Evolutionary conservation across 2,329 filamentous ascomycete genomes (phyloP).

Genomic region (Camillea tinctor): DNA sequence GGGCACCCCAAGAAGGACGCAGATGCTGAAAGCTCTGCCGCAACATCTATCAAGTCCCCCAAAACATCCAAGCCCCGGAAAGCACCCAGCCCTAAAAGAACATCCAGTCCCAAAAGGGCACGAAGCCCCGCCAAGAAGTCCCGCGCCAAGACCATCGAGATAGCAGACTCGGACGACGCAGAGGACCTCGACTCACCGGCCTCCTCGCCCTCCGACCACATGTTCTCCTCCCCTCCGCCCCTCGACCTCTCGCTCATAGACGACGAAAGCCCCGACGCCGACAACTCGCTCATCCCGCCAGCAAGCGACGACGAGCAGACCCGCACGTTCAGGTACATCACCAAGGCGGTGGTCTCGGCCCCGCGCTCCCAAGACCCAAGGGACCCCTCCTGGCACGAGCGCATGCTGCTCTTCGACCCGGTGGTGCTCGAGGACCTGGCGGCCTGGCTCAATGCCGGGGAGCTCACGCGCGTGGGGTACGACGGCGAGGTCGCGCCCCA

Average conservation of each 20-base stretch:
- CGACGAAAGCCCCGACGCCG: slow-evolving; percentile 44
- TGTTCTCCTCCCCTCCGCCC: slow-evolving; percentile 44
- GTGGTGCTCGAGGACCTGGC: slow-evolving; percentile 85
- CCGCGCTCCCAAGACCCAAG: slow-evolving; percentile 48
- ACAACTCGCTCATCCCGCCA: slow-evolving; percentile 44
- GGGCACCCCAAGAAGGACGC: slow-evolving; percentile 43
- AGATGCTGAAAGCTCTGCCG: slow-evolving; percentile 6
- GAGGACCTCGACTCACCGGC: slow-evolving; percentile 40
- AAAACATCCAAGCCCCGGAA: slow-evolving; percentile 8
- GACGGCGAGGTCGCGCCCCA: slow-evolving; percentile 61
- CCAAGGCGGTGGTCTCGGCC: slow-evolving; percentile 50
- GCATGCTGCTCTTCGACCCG: slow-evolving; percentile 90
- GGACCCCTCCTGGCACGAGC: slow-evolving; percentile 78
- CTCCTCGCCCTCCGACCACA: slow-evolving; percentile 35
- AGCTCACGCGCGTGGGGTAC: slow-evolving; percentile 60
- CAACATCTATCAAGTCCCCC: background rate
- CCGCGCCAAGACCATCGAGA: slow-evolving; percentile 39
- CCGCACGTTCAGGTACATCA: slow-evolving; percentile 52
- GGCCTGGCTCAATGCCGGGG: slow-evolving; percentile 75
- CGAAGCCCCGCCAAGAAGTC: slow-evolving; percentile 31
- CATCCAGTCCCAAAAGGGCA: slow-evolving; percentile 8
- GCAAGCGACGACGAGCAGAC: slow-evolving; percentile 43
- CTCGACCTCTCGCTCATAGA: slow-evolving; percentile 40
- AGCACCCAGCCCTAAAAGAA: slow-evolving; percentile 8
- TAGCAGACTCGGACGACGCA: slow-evolving; percentile 54